Evolutionary conservation across 2,329 filamentous ascomycete species (phyloP), one percentile per base, ranked within the genome.

Genomic region (Colletotrichum sidae): DNA sequence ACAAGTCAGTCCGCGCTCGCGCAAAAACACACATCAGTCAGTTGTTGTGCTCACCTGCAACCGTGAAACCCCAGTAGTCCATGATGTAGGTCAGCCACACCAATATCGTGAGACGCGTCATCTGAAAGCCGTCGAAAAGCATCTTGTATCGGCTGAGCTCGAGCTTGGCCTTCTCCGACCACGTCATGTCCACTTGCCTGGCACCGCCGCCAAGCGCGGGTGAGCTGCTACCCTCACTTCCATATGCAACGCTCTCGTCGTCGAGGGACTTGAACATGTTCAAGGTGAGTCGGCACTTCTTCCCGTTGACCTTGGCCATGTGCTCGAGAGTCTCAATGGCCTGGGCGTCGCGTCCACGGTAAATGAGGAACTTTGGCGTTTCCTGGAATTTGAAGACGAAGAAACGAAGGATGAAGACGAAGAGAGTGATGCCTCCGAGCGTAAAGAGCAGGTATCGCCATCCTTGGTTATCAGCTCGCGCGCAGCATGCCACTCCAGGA

Each of bases 371-470:
- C 67, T 88, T 88, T 1, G 86, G 86, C 0, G 82, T 84, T 69
- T 88, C 86, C 67, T 81, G 85, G 50, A 88, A 83, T 9, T 78
- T 84, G 72, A 89, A 88, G 66, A 83, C 77, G 8, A 83, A 72
- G 67, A 86, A 87, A n/a, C 86, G 85, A 12, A 83, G 68, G 38
- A 84, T 67, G 64, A 87, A 88, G 76, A 88, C 84, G 47, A 83
- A 67, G 60, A 88, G 76, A 0, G 86, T 81, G 10, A 88, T 76
- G 0, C 79, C 82, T 7, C 86, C 86, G 75, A 88, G 83, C 7
- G 79, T 76, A 58, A 86, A 80, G 68, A 87, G 74, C 46, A 85
- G 84, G 70, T 88, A 88, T 44, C 86, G 75, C 86, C 86, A 89
- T 2, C 86, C 87, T 79, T 86, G 84, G 67, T 89, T 88, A 55